Conservation (phyloP, 2,329 filamentous ascomycete genomes). For the Biscogniauxia mediterranea region DNA sequence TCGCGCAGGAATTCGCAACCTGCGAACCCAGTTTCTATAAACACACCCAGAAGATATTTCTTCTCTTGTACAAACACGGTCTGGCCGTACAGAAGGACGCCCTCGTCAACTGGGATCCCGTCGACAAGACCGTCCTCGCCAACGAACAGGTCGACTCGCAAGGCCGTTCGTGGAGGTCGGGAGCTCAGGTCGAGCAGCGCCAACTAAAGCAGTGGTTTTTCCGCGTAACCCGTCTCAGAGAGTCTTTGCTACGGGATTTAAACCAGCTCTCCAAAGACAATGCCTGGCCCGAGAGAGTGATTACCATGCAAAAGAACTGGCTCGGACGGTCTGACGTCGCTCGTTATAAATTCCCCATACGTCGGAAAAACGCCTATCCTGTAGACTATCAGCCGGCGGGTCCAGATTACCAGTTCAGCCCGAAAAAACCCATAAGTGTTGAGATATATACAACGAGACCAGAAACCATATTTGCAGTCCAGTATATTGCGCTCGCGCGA, state of each 20-base stretch:
- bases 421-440: conserved; percentile 35
- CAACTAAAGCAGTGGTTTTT: conserved; percentile 88
- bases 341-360: conserved; percentile 66
- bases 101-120: conserved; percentile 85
- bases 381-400: conserved; percentile 32
- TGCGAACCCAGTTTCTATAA: conserved; percentile 85
- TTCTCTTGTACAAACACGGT: conserved; percentile 70
- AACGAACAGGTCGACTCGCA: conserved; percentile 92
- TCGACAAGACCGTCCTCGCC: conserved; percentile 85
- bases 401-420: too few relatives aligned
- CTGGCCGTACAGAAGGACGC: conserved; percentile 82
- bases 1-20: conserved; percentile 71
- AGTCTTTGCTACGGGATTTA: conserved; percentile 69
- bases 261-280: conserved; percentile 60
- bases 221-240: conserved; percentile 75
- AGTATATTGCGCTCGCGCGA: conserved; percentile 77
- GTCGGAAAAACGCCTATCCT: conserved; percentile 20
- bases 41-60: conserved; percentile 83
- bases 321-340: conserved; percentile 76
- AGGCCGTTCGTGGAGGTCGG: conserved; percentile 83
- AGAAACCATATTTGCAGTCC: conserved; percentile 83
- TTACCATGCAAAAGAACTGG: conserved; percentile 86
- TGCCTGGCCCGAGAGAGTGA: conserved; percentile 78
- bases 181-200: conserved; percentile 77
- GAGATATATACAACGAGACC: conserved; percentile 82